phyloP scores from a whole-genome alignment of 1,139 yeast species.

The Suhomyces ambrosiae region DNA sequence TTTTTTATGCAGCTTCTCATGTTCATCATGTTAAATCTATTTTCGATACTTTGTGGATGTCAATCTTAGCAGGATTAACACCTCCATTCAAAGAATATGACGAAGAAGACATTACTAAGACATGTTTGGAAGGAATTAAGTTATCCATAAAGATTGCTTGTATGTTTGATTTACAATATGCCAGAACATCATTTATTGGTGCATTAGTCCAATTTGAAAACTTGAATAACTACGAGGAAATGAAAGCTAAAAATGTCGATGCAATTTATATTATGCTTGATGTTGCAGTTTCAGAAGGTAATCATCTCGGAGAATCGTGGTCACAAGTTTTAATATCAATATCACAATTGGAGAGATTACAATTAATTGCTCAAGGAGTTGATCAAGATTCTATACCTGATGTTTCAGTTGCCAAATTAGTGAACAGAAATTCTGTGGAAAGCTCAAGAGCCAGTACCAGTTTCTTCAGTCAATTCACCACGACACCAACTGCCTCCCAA shows the following conservation, averaged over 20 bases:
- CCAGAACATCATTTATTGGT: constrained; percentile 85
- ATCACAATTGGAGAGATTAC: constrained; percentile 89
- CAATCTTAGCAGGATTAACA: constrained; percentile 88
- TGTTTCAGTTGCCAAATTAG: constrained; percentile 71
- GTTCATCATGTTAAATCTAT: constrained; percentile 91
- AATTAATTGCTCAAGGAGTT: constrained; percentile 84
- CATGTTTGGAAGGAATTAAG: constrained; percentile 83
- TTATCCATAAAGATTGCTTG: constrained; percentile 83
- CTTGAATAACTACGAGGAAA: constrained; percentile 74
- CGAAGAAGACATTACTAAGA: constrained; percentile 69
- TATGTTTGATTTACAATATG: constrained; percentile 79
- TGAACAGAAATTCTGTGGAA: constrained; percentile 60
- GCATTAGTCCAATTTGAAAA: constrained; percentile 88
- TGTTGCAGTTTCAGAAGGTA: constrained; percentile 78
- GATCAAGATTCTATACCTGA: constrained; percentile 87
- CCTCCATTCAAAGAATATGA: constrained; percentile 91
- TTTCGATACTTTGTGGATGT: constrained; percentile 96
- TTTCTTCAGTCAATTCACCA: constrained; percentile 49
- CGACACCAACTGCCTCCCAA: constrained; percentile 41
- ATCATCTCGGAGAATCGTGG: constrained; percentile 75
- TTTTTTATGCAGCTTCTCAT: constrained; percentile 62
- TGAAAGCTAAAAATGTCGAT: constrained; percentile 76
- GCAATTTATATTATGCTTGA: constrained; percentile 78
- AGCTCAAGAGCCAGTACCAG: constrained; percentile 54
- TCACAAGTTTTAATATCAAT: constrained; percentile 76